Conservation (phyloP, 805 yeast genomes). For the Pichia ethanolica region DNA sequence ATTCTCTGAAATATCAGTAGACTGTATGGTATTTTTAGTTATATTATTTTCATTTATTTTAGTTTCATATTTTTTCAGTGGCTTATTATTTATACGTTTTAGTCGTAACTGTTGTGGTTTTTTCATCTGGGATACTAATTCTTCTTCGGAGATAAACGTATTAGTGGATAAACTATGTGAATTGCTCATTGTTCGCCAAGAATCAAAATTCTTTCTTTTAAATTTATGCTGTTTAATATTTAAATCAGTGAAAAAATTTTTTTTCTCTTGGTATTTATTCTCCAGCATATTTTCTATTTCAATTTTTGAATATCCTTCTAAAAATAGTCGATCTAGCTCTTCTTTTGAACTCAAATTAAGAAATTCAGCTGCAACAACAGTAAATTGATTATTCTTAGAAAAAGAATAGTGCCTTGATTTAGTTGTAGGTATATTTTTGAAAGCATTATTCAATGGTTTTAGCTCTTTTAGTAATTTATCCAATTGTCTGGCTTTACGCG, state of each 20-base stretch:
- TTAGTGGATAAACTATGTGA: background rate
- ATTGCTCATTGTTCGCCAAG: slow-evolving; percentile 8
- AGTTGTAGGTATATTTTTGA: slow-evolving; percentile 9
- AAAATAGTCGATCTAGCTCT: slow-evolving; percentile 20
- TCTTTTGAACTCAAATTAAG: slow-evolving; percentile 21
- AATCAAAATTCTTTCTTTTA: slow-evolving; percentile 23
- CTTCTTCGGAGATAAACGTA: slow-evolving; percentile 6
- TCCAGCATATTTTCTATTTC: slow-evolving; percentile 25
- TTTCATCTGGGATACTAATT: background rate
- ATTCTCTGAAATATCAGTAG: no score
- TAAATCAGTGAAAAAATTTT: slow-evolving; percentile 21
- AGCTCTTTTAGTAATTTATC: slow-evolving; percentile 9
- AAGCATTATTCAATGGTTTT: slow-evolving; percentile 17
- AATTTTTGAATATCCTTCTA: slow-evolving; percentile 18
- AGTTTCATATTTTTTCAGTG: slow-evolving; percentile 15
- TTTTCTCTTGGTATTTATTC: slow-evolving; percentile 21
- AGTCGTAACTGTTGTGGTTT: slow-evolving; percentile 2
- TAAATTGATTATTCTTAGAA: slow-evolving; percentile 28
- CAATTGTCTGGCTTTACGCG: slow-evolving; percentile 10
- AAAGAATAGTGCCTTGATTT: slow-evolving; percentile 22
- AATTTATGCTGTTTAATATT: slow-evolving; percentile 24
- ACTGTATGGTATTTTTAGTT: no score
- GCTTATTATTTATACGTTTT: slow-evolving; percentile 8
- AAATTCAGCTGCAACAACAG: slow-evolving; percentile 28
- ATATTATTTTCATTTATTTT: background rate